Evolutionary conservation across 139 green algal species (phyloP).

Genomic region (Chlorella ohadii): DNA sequence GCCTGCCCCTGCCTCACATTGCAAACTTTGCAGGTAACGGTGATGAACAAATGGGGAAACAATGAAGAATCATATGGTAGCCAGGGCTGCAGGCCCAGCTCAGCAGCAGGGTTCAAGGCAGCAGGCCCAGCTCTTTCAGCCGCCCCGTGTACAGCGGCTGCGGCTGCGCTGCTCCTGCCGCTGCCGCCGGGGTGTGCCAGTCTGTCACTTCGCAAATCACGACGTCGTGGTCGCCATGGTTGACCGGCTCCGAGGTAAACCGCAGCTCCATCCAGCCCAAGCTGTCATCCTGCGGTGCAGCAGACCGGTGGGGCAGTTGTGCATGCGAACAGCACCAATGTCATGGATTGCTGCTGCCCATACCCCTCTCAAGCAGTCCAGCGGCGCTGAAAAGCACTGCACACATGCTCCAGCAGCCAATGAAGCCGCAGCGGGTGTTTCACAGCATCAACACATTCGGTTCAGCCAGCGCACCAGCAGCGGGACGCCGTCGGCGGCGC

Average conservation of each 20-base stretch:
- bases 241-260: conserved; percentile 38
- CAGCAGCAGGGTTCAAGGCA: conserved; percentile 23
- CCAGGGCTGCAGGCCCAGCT: no score
- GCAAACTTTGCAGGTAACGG: no score
- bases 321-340: no score
- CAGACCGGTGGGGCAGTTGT: neutral
- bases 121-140: conserved; percentile 34
- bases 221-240: conserved; percentile 63
- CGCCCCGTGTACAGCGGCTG: conserved; percentile 50
- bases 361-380: no score
- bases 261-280: conserved; percentile 58
- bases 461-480: conserved; percentile 18
- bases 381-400: no score
- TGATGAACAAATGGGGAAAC: no score
- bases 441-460: no score
- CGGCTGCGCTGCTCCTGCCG: neutral
- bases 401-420: no score
- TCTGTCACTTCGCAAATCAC: conserved; percentile 57
- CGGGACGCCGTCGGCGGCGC: neutral
- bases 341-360: no score
- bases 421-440: no score
- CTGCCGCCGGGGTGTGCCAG: conserved; percentile 31
- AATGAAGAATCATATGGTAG: no score
- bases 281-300: neutral
- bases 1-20: no score